A percentile compares a stretch with the other conserved stretches of the same genome.
phyloP scores from a whole-genome alignment of 768 basidiomycete genomes.

The Crucibulum laeve region DNA sequence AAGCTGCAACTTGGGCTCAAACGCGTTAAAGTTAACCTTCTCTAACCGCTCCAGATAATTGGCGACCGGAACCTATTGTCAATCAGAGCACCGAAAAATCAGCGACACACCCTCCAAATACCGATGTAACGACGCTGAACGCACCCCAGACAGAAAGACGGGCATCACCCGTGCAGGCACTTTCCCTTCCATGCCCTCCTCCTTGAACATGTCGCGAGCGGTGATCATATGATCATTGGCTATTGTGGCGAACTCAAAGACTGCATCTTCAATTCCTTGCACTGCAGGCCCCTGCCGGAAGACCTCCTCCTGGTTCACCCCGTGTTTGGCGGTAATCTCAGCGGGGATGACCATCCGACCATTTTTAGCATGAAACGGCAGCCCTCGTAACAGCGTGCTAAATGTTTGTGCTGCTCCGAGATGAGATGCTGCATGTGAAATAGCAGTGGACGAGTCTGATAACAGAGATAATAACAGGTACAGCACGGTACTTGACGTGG shows the following conservation, averaged over 20 bases:
- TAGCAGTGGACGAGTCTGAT: slow-evolving; percentile 42
- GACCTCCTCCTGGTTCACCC: slow-evolving; percentile 77
- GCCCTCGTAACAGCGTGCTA: slow-evolving; percentile 64
- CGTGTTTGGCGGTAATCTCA: slow-evolving; percentile 75
- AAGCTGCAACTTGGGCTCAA: slow-evolving; percentile 55
- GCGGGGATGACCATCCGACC: slow-evolving; percentile 75
- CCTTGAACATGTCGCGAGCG: slow-evolving; percentile 65
- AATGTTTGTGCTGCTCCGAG: slow-evolving; percentile 73
- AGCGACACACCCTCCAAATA: slow-evolving; percentile 10
- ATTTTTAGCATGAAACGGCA: slow-evolving; percentile 73
- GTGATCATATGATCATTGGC: slow-evolving; percentile 80
- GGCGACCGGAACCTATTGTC: slow-evolving; percentile 57
- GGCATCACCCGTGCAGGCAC: slow-evolving; percentile 62
- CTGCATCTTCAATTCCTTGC: slow-evolving; percentile 67
- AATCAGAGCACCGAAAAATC: slow-evolving; percentile 10
- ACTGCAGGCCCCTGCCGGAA: slow-evolving; percentile 54
- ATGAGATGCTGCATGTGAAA: slow-evolving; percentile 80
- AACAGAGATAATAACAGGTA: slow-evolving; percentile 74
- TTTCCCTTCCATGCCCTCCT: slow-evolving; percentile 39
- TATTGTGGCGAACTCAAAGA: slow-evolving; percentile 77
- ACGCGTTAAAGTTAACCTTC: slow-evolving; percentile 66
- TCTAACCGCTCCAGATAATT: slow-evolving; percentile 66
- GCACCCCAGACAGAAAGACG: slow-evolving; percentile 67
- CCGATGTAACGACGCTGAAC: slow-evolving; percentile 27
- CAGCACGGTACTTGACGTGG: slow-evolving; percentile 73